Evolutionary conservation across 2,329 filamentous ascomycete species (phyloP).

Genomic region (Penicillium paneum): DNA sequence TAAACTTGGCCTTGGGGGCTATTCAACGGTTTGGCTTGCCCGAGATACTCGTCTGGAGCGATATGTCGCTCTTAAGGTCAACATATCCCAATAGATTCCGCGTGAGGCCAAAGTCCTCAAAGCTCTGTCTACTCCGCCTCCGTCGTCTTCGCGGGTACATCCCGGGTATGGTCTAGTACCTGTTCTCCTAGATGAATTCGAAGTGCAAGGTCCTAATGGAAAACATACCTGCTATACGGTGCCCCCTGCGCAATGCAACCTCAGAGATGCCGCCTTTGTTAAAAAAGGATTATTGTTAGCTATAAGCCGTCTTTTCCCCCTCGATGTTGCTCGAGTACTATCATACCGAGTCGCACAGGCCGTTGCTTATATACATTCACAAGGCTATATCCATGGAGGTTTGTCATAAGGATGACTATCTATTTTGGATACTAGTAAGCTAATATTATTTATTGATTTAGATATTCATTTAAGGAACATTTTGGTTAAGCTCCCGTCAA

Average conservation of each 20-base stretch:
- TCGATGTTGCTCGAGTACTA: conserved; percentile 29
- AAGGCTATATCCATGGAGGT: conserved; percentile 28
- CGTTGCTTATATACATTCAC: conserved; percentile 22
- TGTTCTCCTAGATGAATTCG: conserved; percentile 25
- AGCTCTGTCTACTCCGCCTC: not conserved
- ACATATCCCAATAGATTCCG: conserved; percentile 17
- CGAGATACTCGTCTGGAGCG: conserved; percentile 26
- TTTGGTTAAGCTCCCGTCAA: conserved; percentile 23
- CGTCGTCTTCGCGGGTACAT: not conserved
- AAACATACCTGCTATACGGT: conserved; percentile 28
- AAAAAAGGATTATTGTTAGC: too few relatives aligned
- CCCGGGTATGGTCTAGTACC: conserved; percentile 11
- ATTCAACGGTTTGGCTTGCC: conserved; percentile 45
- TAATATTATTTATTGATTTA: conserved; percentile 1
- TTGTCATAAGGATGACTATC: not conserved
- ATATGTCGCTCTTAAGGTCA: conserved; percentile 34
- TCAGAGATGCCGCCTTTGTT: conserved; percentile 30
- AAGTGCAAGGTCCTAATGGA: conserved; percentile 29
- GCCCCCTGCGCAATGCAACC: conserved; percentile 25
- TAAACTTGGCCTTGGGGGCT: conserved; percentile 44
- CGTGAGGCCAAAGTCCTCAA: conserved; percentile 14
- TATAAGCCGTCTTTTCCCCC: conserved; percentile 22
- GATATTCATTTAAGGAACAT: conserved; percentile 33
- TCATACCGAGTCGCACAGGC: conserved; percentile 19
- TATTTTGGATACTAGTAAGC: not conserved